Base-by-base conservation (phyloP, 345 rosid species). In the Raphanus raphanistrum region DNA sequence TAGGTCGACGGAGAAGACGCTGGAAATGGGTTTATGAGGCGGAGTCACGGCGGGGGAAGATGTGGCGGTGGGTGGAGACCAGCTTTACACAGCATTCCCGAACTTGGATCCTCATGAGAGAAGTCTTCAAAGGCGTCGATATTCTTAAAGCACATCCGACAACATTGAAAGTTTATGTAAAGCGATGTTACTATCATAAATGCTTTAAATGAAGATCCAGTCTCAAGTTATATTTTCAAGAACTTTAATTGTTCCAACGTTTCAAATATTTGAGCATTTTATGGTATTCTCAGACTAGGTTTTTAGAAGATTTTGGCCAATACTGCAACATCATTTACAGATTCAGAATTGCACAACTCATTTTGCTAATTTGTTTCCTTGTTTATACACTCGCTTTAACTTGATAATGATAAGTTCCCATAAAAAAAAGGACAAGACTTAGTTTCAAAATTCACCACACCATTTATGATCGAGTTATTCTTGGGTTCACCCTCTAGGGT, bases 51-150 rank as follows among this genome's bases (percentile, higher is more conserved):
- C 6, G 81, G 75, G 12, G 71, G 82, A 67, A 79, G 74, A 73
- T 66, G 66, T 63, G 84, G 86, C 2, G 73, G 85, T 15, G 91
- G 85, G 50, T 93, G 98, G 98, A 89, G 84, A 84, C 98, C 97
- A 85, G 90, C 92, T 73, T 87, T 91, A 55, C 89, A 87, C 68
- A 93, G 90, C 89, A 93, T 93, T 82, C 87, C 91, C 3, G 98
- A 93, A 76, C 15, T 82, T 76, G 89, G 89, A 74, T 79, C 75
- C 43, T 48, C 79, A 4, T 79, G 71, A 79, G 50, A 45, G 17
- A 17, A 2, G 12, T 74, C 5, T 54, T 28, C 0, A 63, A 55
- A 36, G 63, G 63, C 77, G 67, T 78, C 57, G 77, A 72, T 72
- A 65, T 66, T 76, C 69, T 41, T 65, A 36, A 77, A 77, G 76